These are phyloP conservation scores for Epichloe typhina DNA, from an alignment of 2,329 filamentous ascomycete genomes.

Conservation along the genomic window DNA sequence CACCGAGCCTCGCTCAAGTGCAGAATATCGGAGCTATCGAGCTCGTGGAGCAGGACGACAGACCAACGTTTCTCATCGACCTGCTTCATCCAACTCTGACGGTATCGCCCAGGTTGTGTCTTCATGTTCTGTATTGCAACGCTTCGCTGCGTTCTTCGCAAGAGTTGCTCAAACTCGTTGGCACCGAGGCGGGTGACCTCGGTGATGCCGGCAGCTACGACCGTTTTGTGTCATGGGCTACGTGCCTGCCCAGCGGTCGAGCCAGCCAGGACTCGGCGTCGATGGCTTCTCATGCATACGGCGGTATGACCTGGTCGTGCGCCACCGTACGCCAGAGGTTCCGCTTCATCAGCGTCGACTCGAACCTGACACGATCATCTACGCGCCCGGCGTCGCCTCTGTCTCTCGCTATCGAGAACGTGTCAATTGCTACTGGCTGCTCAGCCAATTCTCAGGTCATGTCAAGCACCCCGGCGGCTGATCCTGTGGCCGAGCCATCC, in stretches of 20 bases:
- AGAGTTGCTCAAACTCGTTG: conserved; percentile 43
- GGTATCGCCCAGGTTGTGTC: conserved; percentile 27
- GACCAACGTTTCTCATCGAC: conserved; percentile 67
- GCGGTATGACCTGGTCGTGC: conserved; percentile 54
- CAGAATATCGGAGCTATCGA: conserved; percentile 56
- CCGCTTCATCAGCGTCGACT: conserved; percentile 51
- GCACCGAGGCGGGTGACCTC: conserved; percentile 31
- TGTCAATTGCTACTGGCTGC: conserved; percentile 8
- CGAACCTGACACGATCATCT: conserved; percentile 13
- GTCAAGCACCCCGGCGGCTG: conserved; percentile 19
- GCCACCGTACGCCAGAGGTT: conserved; percentile 56
- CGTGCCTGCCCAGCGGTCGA: conserved; percentile 39
- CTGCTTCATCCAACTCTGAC: conserved; percentile 44
- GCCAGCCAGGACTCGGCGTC: conserved; percentile 36
- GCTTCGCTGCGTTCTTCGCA: conserved; percentile 45
- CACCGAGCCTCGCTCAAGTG: conserved; percentile 34
- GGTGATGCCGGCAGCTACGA: conserved; percentile 35
- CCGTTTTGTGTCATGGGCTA: conserved; percentile 58
- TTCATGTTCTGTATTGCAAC: conserved; percentile 58
- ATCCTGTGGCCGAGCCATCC: conserved; percentile 8
- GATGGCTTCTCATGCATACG: conserved; percentile 45
- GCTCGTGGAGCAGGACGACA: conserved; percentile 61
- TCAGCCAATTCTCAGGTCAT: conserved; percentile 18
- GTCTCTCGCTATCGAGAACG: conserved; percentile 23
- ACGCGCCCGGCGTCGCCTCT: conserved; percentile 27